Base-by-base conservation (phyloP, 2,329 filamentous ascomycete genomes). In the Sphaceloma murrayae region DNA sequence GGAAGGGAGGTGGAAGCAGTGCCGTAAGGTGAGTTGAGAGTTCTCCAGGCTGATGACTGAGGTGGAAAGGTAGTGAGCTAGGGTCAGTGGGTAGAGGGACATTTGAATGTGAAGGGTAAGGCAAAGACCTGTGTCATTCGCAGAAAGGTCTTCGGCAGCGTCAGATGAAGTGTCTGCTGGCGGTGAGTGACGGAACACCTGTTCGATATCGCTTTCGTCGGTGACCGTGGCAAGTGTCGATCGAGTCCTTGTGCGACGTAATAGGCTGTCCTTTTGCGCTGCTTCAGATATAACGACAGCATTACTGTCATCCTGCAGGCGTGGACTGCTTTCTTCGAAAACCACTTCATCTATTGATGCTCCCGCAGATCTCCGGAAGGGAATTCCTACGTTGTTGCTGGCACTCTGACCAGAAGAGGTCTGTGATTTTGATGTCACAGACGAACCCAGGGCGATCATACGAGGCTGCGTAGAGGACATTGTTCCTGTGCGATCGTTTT, bases 51-150 rank as follows among this genome's bases (percentile, higher is more conserved):
- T 8, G 49, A 42, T 18, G 49, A 47, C 13, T 43, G 45, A n/a
- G 34, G 66, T 59, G 34, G 65, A 70, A 4, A 82, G 57, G 52
- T 76, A 81, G 1, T 74, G 70, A 6, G 72, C 68, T 8, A 83
- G 65, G 2, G 75, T 80, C 43, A 78, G 66, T 1, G 77, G 76
- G 56, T 80, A 75, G 2, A 78, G 64, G 3, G 74, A 75, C 77
- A 82, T 82, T 54, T 82, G 78, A n/a, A 82, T 76, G 56, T 80
- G 77, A 6, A 82, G 64, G 4, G 72, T 71, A 8, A 78, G 53
- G 8, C 34, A 58, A 13, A 57, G 54, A 11, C 49, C 52, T 9
- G 45, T 13, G 17, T 18, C 11, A 16, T 34, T 18, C 8, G 13
- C 21, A 5, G 18, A 17, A 17, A 10, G 17, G 7, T 31, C 21